Conservation (phyloP, 2,329 filamentous ascomycete genomes). For the Trichoderma koningiopsis region DNA sequence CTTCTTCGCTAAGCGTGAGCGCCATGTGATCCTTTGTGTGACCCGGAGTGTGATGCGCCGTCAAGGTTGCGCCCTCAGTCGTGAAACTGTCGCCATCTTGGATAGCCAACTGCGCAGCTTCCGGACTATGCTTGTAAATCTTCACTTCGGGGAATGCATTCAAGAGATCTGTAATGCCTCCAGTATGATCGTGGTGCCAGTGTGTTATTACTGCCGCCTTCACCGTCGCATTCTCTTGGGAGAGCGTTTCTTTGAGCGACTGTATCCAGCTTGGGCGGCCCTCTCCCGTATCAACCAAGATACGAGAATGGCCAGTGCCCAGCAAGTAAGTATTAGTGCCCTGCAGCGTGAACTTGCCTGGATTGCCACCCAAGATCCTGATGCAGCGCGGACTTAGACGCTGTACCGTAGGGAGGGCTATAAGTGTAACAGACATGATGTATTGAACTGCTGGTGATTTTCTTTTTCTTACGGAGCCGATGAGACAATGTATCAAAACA, state of each 20-base stretch:
- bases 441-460: neutral
- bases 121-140: slow-evolving; percentile 68
- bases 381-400: slow-evolving; percentile 77
- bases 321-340: slow-evolving; percentile 95
- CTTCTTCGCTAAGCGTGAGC: slow-evolving; percentile 74
- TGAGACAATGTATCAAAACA: neutral
- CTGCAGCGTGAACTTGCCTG: slow-evolving; percentile 74
- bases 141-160: slow-evolving; percentile 62
- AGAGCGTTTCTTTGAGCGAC: slow-evolving; percentile 65
- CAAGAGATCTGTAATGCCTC: slow-evolving; percentile 72
- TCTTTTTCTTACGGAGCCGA: neutral
- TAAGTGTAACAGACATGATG: slow-evolving; percentile 42
- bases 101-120: slow-evolving; percentile 48
- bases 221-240: slow-evolving; percentile 68
- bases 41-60: slow-evolving; percentile 62
- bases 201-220: slow-evolving; percentile 79
- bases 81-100: slow-evolving; percentile 56
- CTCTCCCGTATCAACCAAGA: slow-evolving; percentile 90
- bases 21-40: slow-evolving; percentile 83
- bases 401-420: slow-evolving; percentile 71
- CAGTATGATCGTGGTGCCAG: slow-evolving; percentile 87
- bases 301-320: slow-evolving; percentile 69
- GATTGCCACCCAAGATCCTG: slow-evolving; percentile 86
- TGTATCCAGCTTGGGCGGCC: slow-evolving; percentile 74
- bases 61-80: slow-evolving; percentile 65